A percentile compares a stretch with the other conserved stretches of the same genome.
Conservation (phyloP, 257 asterid genomes). For the Capsicum chinense region DNA sequence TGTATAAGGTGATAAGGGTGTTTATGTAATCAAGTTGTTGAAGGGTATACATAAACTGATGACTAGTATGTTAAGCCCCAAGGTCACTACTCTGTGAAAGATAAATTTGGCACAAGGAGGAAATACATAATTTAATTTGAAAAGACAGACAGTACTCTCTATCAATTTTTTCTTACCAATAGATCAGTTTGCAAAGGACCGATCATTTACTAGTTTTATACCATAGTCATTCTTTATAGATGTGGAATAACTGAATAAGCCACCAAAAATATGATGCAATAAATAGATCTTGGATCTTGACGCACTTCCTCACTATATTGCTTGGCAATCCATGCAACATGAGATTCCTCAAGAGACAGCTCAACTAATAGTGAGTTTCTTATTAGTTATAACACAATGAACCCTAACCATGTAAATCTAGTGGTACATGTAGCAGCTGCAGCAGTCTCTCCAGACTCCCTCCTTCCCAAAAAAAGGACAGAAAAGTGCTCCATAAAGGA, state of each 20-base stretch:
- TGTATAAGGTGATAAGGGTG: background rate
- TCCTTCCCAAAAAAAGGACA: background rate
- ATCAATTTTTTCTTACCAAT: background rate
- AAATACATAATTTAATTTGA: slow-evolving; percentile 8
- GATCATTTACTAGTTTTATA: background rate
- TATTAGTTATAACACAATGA: slow-evolving; percentile 16
- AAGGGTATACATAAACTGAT: background rate
- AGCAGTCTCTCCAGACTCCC: background rate
- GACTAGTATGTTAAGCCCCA: background rate
- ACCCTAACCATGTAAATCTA: background rate
- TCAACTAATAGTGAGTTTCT: slow-evolving; percentile 5
- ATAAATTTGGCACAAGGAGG: background rate
- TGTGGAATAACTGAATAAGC: background rate
- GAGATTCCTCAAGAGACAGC: slow-evolving; percentile 8
- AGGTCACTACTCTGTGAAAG: background rate
- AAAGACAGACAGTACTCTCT: background rate
- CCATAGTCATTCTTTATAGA: background rate
- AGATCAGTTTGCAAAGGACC: background rate
- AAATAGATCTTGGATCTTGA: background rate
- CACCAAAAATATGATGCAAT: background rate
- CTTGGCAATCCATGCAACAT: background rate
- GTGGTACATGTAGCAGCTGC: slow-evolving; percentile 10
- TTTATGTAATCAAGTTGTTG: background rate
- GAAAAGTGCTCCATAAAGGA: background rate
- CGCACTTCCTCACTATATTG: background rate